These are phyloP conservation scores for Spergularia bocconei DNA, from an alignment of 148 eudicot species.

Conservation along the genomic window DNA sequence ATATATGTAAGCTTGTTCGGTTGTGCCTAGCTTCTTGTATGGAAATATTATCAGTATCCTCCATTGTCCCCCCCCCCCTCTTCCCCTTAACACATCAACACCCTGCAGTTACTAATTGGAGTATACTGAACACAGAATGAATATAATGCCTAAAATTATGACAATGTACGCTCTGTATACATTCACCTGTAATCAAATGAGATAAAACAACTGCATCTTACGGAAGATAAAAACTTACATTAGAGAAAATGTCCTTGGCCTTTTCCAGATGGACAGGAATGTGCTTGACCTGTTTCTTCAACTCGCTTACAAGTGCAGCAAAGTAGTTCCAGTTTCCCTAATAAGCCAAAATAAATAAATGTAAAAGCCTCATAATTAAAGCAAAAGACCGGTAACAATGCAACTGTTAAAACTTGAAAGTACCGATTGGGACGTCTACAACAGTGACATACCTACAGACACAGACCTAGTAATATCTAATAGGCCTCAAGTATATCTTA, in stretches of 20 bases:
- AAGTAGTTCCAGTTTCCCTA: slow-evolving; percentile 99
- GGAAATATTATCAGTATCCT: neutral
- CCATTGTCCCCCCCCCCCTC: neutral
- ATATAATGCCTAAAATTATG: neutral
- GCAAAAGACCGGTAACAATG: neutral
- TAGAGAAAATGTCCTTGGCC: slow-evolving; percentile 86
- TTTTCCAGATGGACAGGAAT: slow-evolving; percentile 94
- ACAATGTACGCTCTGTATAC: neutral
- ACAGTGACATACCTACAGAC: neutral
- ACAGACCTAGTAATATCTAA: slow-evolving; percentile 1
- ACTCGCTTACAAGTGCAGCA: slow-evolving; percentile 91
- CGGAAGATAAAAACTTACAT: slow-evolving; percentile 40
- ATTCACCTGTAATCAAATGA: neutral
- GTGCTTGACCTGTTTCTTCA: slow-evolving; percentile 77
- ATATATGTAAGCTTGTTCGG: no score
- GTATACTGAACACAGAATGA: neutral
- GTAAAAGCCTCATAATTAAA: neutral
- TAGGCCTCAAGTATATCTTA: neutral
- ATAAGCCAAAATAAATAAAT: slow-evolving; percentile 21
- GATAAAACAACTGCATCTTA: slow-evolving; percentile 2
- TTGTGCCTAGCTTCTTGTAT: neutral
- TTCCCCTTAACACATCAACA: neutral
- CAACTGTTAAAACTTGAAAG: neutral
- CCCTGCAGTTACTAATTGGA: neutral
- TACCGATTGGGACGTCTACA: neutral